phyloP scores from a whole-genome alignment of 139 green algal species.

The Pseudopediastrum boryanum region DNA sequence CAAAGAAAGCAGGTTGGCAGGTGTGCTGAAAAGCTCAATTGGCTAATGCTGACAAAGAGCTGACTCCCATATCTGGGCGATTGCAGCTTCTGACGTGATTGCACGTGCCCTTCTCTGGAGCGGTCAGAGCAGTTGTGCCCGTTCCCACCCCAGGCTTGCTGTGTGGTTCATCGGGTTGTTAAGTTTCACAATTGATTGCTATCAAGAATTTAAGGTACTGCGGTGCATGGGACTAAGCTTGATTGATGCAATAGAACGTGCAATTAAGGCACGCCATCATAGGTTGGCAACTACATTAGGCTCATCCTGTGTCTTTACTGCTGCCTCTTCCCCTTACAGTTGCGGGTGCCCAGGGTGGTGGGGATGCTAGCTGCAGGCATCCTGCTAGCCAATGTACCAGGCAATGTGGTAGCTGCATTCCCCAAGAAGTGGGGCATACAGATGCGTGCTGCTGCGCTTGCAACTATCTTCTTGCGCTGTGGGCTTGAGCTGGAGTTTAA shows the following conservation, averaged over 20 bases:
- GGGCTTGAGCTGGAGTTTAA: slow-evolving; percentile 82
- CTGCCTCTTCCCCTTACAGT: slow-evolving; percentile 16
- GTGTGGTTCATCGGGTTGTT: background rate
- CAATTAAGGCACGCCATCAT: background rate
- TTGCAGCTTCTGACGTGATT: too few relatives aligned
- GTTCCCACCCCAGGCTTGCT: background rate
- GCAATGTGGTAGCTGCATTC: slow-evolving; percentile 55
- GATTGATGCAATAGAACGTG: background rate
- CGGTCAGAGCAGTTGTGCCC: too few relatives aligned
- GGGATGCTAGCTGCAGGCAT: slow-evolving; percentile 78
- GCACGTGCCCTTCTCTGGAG: too few relatives aligned
- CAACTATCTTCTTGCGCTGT: slow-evolving; percentile 84
- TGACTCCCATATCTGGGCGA: too few relatives aligned
- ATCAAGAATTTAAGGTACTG: background rate
- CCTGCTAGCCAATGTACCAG: slow-evolving; percentile 69
- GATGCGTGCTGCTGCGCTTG: slow-evolving; percentile 73
- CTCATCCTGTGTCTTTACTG: background rate
- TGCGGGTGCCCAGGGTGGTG: slow-evolving; percentile 65
- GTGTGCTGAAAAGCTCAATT: too few relatives aligned
- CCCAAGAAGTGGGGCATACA: slow-evolving; percentile 64
- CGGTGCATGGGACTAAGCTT: background rate
- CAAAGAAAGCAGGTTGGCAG: too few relatives aligned
- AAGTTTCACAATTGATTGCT: background rate
- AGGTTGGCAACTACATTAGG: background rate
- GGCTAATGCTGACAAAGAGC: too few relatives aligned